phyloP scores from a whole-genome alignment of 2,329 filamentous ascomycete genomes.

The Lachnum nothofagi region DNA sequence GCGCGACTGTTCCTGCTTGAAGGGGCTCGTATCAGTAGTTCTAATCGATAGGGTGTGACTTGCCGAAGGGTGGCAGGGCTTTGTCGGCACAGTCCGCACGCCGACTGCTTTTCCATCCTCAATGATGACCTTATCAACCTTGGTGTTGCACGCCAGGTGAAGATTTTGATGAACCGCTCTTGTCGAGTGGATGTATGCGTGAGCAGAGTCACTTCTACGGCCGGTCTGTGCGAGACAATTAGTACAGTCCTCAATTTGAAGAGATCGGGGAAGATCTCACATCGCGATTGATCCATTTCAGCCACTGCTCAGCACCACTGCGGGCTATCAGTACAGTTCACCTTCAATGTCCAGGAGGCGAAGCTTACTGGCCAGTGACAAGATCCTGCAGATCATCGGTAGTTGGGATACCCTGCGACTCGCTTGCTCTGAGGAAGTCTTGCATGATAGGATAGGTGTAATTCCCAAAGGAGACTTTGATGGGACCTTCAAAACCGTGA shows the following conservation, averaged over 20 bases:
- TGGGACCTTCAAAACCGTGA: slow-evolving; percentile 71
- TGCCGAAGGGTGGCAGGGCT: slow-evolving; percentile 55
- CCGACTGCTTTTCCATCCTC: slow-evolving; percentile 61
- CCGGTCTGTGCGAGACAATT: slow-evolving; percentile 44
- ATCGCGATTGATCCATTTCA: slow-evolving; percentile 78
- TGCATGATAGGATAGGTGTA: slow-evolving; percentile 74
- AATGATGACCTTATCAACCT: slow-evolving; percentile 52
- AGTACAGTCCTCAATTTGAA: background rate
- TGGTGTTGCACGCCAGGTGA: slow-evolving; percentile 53
- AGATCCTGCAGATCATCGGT: slow-evolving; percentile 75
- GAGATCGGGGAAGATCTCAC: slow-evolving; percentile 30
- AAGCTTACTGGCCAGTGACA: slow-evolving; percentile 46
- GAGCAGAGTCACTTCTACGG: slow-evolving; percentile 69
- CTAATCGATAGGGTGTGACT: slow-evolving; percentile 7
- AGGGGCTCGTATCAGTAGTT: slow-evolving; percentile 22
- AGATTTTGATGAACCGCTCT: slow-evolving; percentile 58
- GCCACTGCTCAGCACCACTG: slow-evolving; percentile 72
- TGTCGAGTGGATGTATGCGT: slow-evolving; percentile 73
- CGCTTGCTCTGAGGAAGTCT: slow-evolving; percentile 68
- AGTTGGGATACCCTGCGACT: slow-evolving; percentile 68
- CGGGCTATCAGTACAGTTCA: background rate
- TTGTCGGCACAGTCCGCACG: slow-evolving; percentile 65
- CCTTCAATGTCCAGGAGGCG: background rate
- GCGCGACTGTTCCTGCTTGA: slow-evolving; percentile 29
- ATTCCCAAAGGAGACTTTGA: slow-evolving; percentile 58